Conservation (phyloP, 78 protist species). For the Neovahlkampfia damariscottae region DNA sequence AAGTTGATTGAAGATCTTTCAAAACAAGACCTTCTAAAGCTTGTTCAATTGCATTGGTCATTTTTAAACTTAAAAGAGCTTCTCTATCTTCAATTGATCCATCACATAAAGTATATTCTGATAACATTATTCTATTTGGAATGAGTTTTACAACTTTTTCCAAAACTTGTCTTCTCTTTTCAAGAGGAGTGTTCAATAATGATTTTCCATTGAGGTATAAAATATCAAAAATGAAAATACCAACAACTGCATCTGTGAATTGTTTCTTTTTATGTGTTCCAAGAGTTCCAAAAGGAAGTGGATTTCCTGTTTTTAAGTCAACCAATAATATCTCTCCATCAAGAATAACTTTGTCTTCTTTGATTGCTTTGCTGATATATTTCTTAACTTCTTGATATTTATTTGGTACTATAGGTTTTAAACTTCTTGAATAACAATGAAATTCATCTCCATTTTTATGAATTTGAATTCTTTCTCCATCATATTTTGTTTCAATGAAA, state of each 20-base stretch:
- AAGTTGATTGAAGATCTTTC: conserved; percentile 36
- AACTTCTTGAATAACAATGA: conserved; percentile 43
- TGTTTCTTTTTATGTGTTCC: conserved; percentile 56
- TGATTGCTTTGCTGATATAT: neutral
- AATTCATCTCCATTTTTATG: conserved; percentile 59
- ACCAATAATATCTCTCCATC: conserved; percentile 67
- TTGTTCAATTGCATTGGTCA: conserved; percentile 18
- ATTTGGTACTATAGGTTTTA: conserved; percentile 45
- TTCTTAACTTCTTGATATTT: conserved; percentile 33
- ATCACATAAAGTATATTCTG: neutral
- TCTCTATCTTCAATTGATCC: conserved; percentile 6
- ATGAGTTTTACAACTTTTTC: conserved; percentile 22
- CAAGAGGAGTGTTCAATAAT: conserved; percentile 31
- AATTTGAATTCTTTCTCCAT: conserved; percentile 80
- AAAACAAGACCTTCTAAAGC: conserved; percentile 73
- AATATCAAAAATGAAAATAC: conserved; percentile 70
- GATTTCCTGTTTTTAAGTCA: conserved; percentile 29
- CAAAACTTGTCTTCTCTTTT: conserved; percentile 46
- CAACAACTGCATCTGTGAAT: conserved; percentile 38
- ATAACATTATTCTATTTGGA: conserved; percentile 12
- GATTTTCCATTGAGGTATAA: conserved; percentile 55
- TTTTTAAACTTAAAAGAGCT: neutral
- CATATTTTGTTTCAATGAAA: conserved; percentile 69
- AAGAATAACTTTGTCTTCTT: conserved; percentile 11
- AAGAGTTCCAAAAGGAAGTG: conserved; percentile 74